Percentiles rank a stretch among this genome's conserved stretches.
Evolutionary conservation across 108 stramenopile genomes (phyloP).

Genomic region (Seminavis robusta): DNA sequence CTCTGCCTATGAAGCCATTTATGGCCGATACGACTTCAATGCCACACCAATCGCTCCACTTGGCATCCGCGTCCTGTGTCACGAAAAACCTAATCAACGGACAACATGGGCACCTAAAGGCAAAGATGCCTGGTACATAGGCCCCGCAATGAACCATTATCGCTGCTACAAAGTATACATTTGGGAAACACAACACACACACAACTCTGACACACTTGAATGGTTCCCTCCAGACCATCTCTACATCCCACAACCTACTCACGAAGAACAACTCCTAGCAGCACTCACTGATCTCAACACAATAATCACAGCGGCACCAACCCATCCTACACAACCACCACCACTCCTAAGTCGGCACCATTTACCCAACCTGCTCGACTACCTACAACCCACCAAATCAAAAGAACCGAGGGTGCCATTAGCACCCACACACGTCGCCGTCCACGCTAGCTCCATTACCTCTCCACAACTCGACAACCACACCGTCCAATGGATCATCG

Average conservation of each 20-base stretch:
- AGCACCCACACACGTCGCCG: too few relatives aligned
- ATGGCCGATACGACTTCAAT: slow-evolving; percentile 37
- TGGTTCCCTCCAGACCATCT: slow-evolving; percentile 20
- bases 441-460: too few relatives aligned
- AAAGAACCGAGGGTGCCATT: too few relatives aligned
- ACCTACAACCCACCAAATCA: too few relatives aligned
- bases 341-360: too few relatives aligned
- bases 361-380: too few relatives aligned
- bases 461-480: too few relatives aligned
- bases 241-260: too few relatives aligned
- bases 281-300: neutral
- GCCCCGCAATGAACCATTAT: slow-evolving; percentile 35
- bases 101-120: slow-evolving; percentile 22
- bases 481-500: too few relatives aligned
- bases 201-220: slow-evolving; percentile 15
- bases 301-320: neutral
- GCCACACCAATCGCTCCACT: slow-evolving; percentile 38
- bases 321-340: neutral
- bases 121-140: slow-evolving; percentile 34
- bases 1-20: slow-evolving; percentile 29
- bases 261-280: neutral
- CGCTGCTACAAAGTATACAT: slow-evolving; percentile 24
- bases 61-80: slow-evolving; percentile 27
- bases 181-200: slow-evolving; percentile 6
- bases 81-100: slow-evolving; percentile 13